These are phyloP conservation scores for Buddleja alternifolia DNA, from an alignment of 257 asterid species.

Conservation along the genomic window DNA sequence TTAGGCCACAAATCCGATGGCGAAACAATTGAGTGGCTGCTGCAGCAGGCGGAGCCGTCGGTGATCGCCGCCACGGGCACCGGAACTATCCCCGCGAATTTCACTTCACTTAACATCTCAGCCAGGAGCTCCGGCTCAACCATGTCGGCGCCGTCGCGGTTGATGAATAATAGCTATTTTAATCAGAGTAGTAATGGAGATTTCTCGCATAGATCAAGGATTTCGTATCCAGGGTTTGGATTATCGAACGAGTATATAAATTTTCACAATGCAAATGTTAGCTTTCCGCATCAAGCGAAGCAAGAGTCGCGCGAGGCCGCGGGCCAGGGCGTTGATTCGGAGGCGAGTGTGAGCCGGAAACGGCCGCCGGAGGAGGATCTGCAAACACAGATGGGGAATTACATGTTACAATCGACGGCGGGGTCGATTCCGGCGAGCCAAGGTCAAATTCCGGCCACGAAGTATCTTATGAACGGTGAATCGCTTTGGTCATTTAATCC, in stretches of 20 bases:
- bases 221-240: constrained; percentile 39
- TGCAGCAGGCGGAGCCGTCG: constrained; percentile 85
- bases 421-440: constrained; percentile 45
- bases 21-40: constrained; percentile 40
- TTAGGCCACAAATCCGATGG: constrained; percentile 53
- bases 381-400: constrained; percentile 35
- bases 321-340: constrained; percentile 19
- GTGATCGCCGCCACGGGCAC: constrained; percentile 91
- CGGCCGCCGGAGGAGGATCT: constrained; percentile 43
- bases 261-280: constrained; percentile 26
- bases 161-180: constrained; percentile 30
- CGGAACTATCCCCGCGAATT: constrained; percentile 88
- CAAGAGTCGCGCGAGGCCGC: constrained; percentile 45
- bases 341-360: constrained; percentile 30
- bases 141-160: constrained; percentile 55
- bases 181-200: constrained; percentile 30
- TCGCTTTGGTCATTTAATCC: constrained; percentile 55
- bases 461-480: constrained; percentile 48
- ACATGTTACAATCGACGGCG: constrained; percentile 43
- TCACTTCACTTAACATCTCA: constrained; percentile 66
- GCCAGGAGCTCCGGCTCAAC: constrained; percentile 65
- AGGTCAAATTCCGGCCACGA: constrained; percentile 38
- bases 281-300: constrained; percentile 47
- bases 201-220: constrained; percentile 31
- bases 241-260: constrained; percentile 36